Evolutionary conservation across 495 filamentous ascomycete genomes (phyloP).

Genomic region (Penicillium roqueforti): DNA sequence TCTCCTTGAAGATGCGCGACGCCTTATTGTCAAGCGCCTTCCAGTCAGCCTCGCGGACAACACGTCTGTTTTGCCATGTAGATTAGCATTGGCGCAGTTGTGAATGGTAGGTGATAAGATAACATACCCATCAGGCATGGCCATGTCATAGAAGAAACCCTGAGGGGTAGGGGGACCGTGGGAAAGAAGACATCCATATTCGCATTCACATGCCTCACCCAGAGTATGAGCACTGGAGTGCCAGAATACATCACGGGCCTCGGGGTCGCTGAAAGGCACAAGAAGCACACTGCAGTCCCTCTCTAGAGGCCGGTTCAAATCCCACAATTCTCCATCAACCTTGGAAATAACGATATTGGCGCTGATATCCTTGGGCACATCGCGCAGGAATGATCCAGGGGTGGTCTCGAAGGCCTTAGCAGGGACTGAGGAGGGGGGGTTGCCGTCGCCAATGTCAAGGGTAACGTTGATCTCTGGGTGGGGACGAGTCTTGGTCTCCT

Average conservation of each 20-base stretch:
- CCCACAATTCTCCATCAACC: slow-evolving; percentile 84
- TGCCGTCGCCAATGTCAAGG: slow-evolving; percentile 47
- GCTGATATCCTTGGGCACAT: slow-evolving; percentile 50
- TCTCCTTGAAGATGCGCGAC: slow-evolving; percentile 82
- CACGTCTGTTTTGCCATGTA: slow-evolving; percentile 36
- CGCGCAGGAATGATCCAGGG: slow-evolving; percentile 47
- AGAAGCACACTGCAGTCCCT: slow-evolving; percentile 67
- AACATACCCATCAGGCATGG: slow-evolving; percentile 61
- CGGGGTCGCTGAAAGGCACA: slow-evolving; percentile 76
- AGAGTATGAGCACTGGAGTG: slow-evolving; percentile 90
- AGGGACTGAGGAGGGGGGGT: slow-evolving; percentile 36
- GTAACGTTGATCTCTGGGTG: slow-evolving; percentile 49
- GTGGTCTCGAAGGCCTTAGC: slow-evolving; percentile 54
- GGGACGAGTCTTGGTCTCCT: slow-evolving; percentile 53
- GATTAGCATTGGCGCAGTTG: slow-evolving; percentile 13
- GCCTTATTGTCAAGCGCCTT: slow-evolving; percentile 73
- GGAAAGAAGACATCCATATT: slow-evolving; percentile 85
- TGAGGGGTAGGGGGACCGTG: slow-evolving; percentile 89
- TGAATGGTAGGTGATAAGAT: not conserved
- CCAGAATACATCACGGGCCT: slow-evolving; percentile 86
- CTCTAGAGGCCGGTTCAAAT: slow-evolving; percentile 86
- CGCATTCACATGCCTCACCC: slow-evolving; percentile 86
- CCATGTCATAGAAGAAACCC: slow-evolving; percentile 99
- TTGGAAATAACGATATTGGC: slow-evolving; percentile 67
- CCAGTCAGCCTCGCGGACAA: slow-evolving; percentile 73